These are phyloP conservation scores for Neospora caninum DNA, from an alignment of 169 alveolate species.

Conservation along the genomic window DNA sequence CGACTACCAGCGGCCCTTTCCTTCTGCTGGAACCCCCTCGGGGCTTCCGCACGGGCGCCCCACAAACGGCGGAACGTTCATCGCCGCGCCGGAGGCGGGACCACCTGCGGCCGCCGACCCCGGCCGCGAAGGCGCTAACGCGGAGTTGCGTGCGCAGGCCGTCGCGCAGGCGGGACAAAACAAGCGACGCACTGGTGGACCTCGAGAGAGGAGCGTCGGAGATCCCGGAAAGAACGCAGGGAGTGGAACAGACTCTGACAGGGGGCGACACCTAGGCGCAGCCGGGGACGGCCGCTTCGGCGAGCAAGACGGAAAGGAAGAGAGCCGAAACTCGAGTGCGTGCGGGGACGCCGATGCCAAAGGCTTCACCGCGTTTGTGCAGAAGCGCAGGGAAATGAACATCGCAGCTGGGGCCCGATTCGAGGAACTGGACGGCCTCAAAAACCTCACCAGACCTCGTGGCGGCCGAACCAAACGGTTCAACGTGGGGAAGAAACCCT, in stretches of 20 bases:
- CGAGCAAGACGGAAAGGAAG: background rate
- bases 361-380: background rate
- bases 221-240: too few species aligned
- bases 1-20: background rate
- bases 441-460: slow-evolving; percentile 52
- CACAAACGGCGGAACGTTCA: too few species aligned
- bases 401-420: slow-evolving; percentile 4
- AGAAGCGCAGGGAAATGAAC: background rate
- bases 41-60: background rate
- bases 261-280: background rate
- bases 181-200: too few species aligned
- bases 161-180: too few species aligned
- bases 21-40: background rate
- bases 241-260: too few species aligned
- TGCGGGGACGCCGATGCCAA: background rate
- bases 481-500: slow-evolving; percentile 70
- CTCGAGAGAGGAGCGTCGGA: too few species aligned
- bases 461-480: slow-evolving; percentile 66
- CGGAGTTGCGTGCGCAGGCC: too few species aligned
- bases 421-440: slow-evolving; percentile 56
- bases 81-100: too few species aligned
- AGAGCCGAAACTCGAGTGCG: background rate
- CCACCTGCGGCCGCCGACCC: too few species aligned
- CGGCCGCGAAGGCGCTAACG: too few species aligned
- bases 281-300: background rate